phyloP scores from a whole-genome alignment of 1,284 basidiomycete species.

The Ceratobasidium sp. region DNA sequence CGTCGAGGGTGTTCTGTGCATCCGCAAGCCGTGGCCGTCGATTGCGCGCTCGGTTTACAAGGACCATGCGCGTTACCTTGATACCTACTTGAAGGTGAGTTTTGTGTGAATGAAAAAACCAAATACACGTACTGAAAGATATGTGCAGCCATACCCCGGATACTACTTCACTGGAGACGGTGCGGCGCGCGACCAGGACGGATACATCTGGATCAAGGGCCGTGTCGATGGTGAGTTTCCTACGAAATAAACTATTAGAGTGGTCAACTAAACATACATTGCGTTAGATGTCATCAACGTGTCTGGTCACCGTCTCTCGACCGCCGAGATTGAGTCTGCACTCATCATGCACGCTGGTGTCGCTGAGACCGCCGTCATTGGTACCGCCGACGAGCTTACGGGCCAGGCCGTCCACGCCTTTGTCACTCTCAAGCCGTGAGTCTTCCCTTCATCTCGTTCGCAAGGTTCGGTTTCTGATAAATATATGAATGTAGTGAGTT shows the following conservation, averaged over 20 bases:
- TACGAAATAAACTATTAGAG: neutral
- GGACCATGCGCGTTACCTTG: conserved; percentile 92
- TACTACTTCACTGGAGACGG: conserved; percentile 97
- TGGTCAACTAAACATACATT: conserved; percentile 1
- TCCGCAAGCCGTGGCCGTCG: conserved; percentile 93
- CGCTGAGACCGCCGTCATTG: conserved; percentile 95
- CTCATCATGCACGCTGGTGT: conserved; percentile 94
- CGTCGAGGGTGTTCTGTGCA: conserved; percentile 90
- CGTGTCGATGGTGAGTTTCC: conserved; percentile 85
- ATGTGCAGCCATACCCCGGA: conserved; percentile 76
- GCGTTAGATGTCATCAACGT: conserved; percentile 87
- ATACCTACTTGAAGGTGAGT: conserved; percentile 88
- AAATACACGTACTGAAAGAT: too few species aligned
- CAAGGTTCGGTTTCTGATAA: conserved; percentile 48
- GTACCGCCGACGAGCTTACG: conserved; percentile 87
- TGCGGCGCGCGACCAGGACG: conserved; percentile 92
- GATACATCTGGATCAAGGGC: conserved; percentile 99
- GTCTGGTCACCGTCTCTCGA: conserved; percentile 95
- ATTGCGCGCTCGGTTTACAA: conserved; percentile 94
- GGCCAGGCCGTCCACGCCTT: conserved; percentile 89
- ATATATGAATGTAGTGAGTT: conserved; percentile 72
- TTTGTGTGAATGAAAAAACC: neutral
- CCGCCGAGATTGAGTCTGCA: conserved; percentile 97
- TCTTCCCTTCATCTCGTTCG: conserved; percentile 39
- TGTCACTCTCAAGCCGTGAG: conserved; percentile 81